Base-by-base conservation (phyloP, 805 yeast genomes). In the Ogataea neopini region DNA sequence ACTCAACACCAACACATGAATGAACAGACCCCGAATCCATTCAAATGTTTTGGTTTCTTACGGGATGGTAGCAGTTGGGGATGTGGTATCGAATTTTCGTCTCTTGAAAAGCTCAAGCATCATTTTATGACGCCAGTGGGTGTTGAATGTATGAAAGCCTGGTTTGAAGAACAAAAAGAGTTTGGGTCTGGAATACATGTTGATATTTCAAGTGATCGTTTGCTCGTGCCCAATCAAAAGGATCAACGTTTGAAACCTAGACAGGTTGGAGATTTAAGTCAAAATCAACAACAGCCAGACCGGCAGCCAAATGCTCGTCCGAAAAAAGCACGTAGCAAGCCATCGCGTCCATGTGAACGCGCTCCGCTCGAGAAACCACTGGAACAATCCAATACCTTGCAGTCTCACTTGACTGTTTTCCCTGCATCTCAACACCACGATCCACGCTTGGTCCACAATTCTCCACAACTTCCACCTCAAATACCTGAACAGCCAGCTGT, bases 191-290 rank as follows among this genome's bases (percentile, higher is more conserved):
- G 34, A 13, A 17, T 19, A 5, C 34, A 34, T 10, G 15, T 40
- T n/a, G 7, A 15, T 10, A 9, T 43, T 3, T 25, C 34, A 7
- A 34, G 40, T 11, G 45, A 43, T 14, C 26, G 34, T 23, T 22
- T 10, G 6, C 8, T 22, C 9, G 33, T 25, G 2, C 10, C 25
- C 2, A 40, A 43, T 6, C 6, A 15, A 7, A 40, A 43, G 11
- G 45, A 43, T 23, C 34, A 14, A 13, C 9, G 35, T 8, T 34
- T 43, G 45, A 34, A 15, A 25, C 40, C 45, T 4, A 43, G 34
- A 17, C 22, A 29, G 11, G 15, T 22, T 11, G 45, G 45, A 8
- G 23, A 43, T 38, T 43, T 25, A n/a, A 28, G 30, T n/a, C 30
- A 28, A 28, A 8, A 10, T 8, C 28, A 25, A 6, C 30, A 28